Percentiles rank a stretch among this genome's conserved stretches.
Conservation (phyloP, 345 rosid species). For the Dimocarpus longan region DNA sequence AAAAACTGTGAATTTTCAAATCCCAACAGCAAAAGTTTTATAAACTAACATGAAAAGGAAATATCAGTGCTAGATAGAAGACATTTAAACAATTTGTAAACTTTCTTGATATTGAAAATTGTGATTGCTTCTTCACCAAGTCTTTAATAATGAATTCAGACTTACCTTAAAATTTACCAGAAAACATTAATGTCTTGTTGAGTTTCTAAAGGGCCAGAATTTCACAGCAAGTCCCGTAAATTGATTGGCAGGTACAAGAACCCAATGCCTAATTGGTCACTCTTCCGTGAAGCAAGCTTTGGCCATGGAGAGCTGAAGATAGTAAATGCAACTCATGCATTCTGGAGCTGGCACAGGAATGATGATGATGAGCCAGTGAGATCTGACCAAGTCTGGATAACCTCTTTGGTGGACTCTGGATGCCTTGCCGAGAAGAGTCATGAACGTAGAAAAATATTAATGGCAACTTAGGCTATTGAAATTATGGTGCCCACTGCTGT, state of each 20-base stretch:
- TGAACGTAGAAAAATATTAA: constrained; percentile 52
- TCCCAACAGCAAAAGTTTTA: neutral
- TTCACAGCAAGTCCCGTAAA: neutral
- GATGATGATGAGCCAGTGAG: constrained; percentile 90
- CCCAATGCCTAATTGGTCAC: constrained; percentile 89
- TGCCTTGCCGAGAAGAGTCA: constrained; percentile 49
- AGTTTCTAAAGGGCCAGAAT: neutral
- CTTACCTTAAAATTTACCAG: neutral
- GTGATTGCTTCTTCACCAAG: neutral
- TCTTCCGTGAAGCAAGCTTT: constrained; percentile 95
- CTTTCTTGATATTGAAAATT: neutral
- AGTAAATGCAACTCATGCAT: constrained; percentile 77
- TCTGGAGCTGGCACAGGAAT: constrained; percentile 97
- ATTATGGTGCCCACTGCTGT: neutral
- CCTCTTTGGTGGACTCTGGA: constrained; percentile 61
- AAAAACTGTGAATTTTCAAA: neutral
- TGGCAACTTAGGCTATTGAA: constrained; percentile 41
- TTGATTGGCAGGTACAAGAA: constrained; percentile 48
- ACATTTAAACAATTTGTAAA: too few relatives aligned
- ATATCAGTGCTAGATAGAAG: too few relatives aligned
- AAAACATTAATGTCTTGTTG: constrained; percentile 9
- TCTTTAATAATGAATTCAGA: neutral
- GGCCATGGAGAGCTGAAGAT: constrained; percentile 91
- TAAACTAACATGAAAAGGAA: neutral
- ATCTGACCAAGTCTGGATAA: constrained; percentile 87